Conservation (phyloP, 1,139 yeast genomes). For the Geotrichum carabidarum region DNA sequence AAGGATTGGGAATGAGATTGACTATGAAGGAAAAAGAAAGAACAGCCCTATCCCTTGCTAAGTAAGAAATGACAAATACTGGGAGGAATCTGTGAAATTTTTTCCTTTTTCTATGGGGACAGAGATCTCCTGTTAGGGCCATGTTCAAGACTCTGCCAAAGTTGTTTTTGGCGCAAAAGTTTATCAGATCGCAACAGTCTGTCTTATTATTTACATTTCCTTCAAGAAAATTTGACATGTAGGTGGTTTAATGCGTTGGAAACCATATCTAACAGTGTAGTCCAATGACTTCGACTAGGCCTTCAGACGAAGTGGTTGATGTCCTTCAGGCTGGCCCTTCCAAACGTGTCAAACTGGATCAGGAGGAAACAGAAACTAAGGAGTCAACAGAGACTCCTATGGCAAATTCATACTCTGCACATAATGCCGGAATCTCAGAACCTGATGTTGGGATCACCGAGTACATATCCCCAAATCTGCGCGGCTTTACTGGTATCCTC, state of each 20-base stretch:
- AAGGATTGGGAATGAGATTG: not conserved
- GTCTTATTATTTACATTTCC: no score
- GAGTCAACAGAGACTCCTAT: not conserved
- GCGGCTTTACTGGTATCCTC: conserved; percentile 72
- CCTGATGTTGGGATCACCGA: conserved; percentile 80
- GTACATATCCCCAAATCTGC: conserved; percentile 49
- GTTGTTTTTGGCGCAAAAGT: no score
- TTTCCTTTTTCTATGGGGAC: not conserved
- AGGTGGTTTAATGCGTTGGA: not conserved
- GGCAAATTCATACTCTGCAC: conserved; percentile 17
- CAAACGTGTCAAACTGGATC: conserved; percentile 13
- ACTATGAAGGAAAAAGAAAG: not conserved
- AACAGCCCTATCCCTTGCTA: not conserved
- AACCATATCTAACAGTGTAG: not conserved
- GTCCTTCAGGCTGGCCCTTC: conserved; percentile 7
- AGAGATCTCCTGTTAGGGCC: no score
- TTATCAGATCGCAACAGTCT: no score
- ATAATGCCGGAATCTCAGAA: conserved; percentile 46
- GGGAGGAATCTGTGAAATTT: not conserved
- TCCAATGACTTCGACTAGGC: conserved; percentile 13
- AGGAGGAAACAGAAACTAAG: not conserved
- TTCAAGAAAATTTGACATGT: no score
- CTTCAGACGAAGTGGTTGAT: conserved; percentile 11
- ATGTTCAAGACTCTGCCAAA: no score
- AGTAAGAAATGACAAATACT: not conserved